Base-by-base conservation (phyloP, 2,329 filamentous ascomycete genomes). In the Mollisia scopiformis region DNA sequence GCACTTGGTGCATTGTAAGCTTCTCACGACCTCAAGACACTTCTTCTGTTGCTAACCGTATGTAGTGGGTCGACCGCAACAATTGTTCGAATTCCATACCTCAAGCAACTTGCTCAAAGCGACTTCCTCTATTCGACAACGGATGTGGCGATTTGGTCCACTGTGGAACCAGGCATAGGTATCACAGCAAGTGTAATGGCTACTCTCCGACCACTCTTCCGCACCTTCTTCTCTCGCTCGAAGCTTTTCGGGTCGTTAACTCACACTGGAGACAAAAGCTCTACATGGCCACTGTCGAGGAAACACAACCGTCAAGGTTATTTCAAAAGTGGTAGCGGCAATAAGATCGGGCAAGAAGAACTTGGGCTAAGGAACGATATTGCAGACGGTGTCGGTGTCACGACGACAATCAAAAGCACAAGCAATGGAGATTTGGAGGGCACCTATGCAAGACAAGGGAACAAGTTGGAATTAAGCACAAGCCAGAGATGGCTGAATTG, bases 1-100 rank as follows among this genome's bases (percentile, higher is more conserved):
- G 65, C 62, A 19, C 67, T 78, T 8, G 76, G 76, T 30, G 73
- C 75, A 28, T 55, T 77, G 76, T 78, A 73, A 14, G 43, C n/a
- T 11, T 3, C 28, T 6, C 23, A 27, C 23, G 3, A 47, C 55
- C 75, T 70, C 62, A 13, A 14, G 23, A 23, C 28, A 16, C 39
- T 23, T 19, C 43, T 27, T 13, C 2, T 6, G 5, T n/a, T 51
- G 27, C 59, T 64, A 30, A 65, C 33, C 8, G 2, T 43, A 3
- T 28, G 7, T 25, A 71, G 68, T 52, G 69, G 62, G 28, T 69
- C 69, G 1, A 65, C 66, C 21, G 68, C 70, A 39, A 72, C 71
- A 2, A 70, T 73, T 25, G 62, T 68, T 10, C 69, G 71, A 13
- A 66, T 72, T 10, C 67, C 66, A 13, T 72, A 64, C 53, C 64